These are phyloP conservation scores for Trypanosoma rangeli DNA, from an alignment of 208 protist species.

Conservation along the genomic window DNA sequence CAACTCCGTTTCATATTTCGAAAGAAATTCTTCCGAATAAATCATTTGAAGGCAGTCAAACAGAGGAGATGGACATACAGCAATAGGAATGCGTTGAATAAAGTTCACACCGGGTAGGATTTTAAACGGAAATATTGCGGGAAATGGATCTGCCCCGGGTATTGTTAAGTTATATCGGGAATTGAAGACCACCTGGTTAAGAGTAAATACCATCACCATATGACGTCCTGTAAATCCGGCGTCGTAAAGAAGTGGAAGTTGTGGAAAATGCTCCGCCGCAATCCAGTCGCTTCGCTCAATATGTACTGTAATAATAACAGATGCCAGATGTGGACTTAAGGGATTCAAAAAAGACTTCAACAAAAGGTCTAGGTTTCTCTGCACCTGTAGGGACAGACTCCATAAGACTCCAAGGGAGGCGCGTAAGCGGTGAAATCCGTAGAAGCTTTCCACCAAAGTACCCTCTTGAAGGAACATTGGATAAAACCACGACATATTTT, in stretches of 20 bases:
- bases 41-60: conserved; percentile 53
- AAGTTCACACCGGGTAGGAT: conserved; percentile 78
- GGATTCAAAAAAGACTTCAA: conserved; percentile 27
- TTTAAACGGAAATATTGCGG: conserved; percentile 46
- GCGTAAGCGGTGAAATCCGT: conserved; percentile 42
- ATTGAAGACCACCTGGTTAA: conserved; percentile 76
- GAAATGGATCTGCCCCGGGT: conserved; percentile 39
- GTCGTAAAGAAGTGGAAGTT: conserved; percentile 56
- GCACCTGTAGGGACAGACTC: conserved; percentile 70
- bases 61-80: conserved; percentile 52
- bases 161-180: conserved; percentile 49
- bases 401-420: conserved; percentile 68
- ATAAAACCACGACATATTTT: conserved; percentile 69
- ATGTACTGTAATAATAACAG: conserved; percentile 56
- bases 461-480: conserved; percentile 54
- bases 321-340: conserved; percentile 73
- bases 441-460: conserved; percentile 44
- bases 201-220: conserved; percentile 54
- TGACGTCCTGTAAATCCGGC: conserved; percentile 37
- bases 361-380: conserved; percentile 49
- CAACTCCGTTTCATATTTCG: conserved; percentile 38
- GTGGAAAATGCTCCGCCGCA: conserved; percentile 50
- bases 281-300: conserved; percentile 49
- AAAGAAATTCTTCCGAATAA: conserved; percentile 43
- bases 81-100: conserved; percentile 47